Conservation (phyloP, 441 rosid genomes). For the Erodium chrysanthum region DNA sequence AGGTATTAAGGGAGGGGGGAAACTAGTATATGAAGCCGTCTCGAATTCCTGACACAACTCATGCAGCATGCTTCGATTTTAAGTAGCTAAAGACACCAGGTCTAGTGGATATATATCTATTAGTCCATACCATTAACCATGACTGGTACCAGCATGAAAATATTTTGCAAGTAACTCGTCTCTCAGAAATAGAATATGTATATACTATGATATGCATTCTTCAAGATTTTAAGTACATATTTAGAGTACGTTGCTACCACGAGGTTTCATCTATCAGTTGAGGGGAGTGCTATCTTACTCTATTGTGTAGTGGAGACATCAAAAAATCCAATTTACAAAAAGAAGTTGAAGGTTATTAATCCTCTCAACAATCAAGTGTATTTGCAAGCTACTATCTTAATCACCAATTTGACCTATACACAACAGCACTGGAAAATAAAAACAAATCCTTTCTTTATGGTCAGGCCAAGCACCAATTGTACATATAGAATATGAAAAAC, state of each 20-base stretch:
- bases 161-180: neutral
- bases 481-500: neutral
- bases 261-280: neutral
- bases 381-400: neutral
- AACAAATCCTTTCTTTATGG: neutral
- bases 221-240: neutral
- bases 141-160: neutral
- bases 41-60: neutral
- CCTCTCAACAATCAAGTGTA: slow-evolving; percentile 1
- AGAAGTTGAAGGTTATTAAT: neutral
- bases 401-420: neutral
- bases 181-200: neutral
- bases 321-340: neutral
- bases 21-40: neutral
- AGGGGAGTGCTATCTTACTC: neutral
- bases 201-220: no score
- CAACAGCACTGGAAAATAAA: neutral
- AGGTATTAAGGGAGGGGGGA: neutral
- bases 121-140: neutral
- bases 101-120: neutral
- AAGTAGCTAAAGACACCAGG: neutral
- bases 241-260: neutral
- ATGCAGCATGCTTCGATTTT: neutral
- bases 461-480: neutral
- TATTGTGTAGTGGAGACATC: neutral